Evolutionary conservation across 768 basidiomycete genomes (phyloP).

Genomic region (Macrocybe gigantea): DNA sequence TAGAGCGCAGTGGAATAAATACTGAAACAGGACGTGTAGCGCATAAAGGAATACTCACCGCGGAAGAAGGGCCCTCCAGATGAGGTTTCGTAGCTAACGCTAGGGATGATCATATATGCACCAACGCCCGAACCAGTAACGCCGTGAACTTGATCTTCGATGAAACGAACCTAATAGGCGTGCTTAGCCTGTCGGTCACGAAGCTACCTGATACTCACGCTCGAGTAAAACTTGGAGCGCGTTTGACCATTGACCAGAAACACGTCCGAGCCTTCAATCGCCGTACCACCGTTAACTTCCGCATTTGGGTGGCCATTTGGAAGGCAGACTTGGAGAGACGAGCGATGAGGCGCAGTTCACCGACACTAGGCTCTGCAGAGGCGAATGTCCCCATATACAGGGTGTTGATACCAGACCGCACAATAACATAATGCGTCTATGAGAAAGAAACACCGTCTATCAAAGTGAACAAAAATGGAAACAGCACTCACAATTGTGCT

Average conservation of each 20-base stretch:
- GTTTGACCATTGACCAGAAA: constrained; percentile 39
- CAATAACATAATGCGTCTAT: constrained; percentile 42
- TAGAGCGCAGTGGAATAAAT: constrained; percentile 5
- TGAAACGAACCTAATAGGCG: constrained; percentile 34
- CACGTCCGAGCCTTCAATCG: constrained; percentile 44
- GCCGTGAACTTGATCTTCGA: constrained; percentile 44
- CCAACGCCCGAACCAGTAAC: constrained; percentile 40
- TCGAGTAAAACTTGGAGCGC: constrained; percentile 44
- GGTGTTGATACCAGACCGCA: constrained; percentile 36
- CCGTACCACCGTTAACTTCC: constrained; percentile 35
- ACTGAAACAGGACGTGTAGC: background rate
- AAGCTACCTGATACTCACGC: constrained; percentile 19
- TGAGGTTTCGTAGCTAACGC: constrained; percentile 37
- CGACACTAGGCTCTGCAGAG: constrained; percentile 39
- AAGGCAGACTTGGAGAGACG: constrained; percentile 35
- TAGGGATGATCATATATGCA: constrained; percentile 39
- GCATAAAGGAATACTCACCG: constrained; percentile 15
- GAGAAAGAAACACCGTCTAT: background rate
- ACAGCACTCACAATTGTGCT: constrained; percentile 31
- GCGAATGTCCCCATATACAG: constrained; percentile 41
- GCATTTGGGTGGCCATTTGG: constrained; percentile 32
- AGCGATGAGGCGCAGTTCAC: constrained; percentile 43
- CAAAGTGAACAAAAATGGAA: background rate
- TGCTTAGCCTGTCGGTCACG: background rate
- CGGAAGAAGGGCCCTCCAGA: constrained; percentile 48